A percentile compares a stretch with the other conserved stretches of the same genome.
Evolutionary conservation across 2,329 filamentous ascomycete species (phyloP).

Genomic region (Atkinsonella hypoxylon): DNA sequence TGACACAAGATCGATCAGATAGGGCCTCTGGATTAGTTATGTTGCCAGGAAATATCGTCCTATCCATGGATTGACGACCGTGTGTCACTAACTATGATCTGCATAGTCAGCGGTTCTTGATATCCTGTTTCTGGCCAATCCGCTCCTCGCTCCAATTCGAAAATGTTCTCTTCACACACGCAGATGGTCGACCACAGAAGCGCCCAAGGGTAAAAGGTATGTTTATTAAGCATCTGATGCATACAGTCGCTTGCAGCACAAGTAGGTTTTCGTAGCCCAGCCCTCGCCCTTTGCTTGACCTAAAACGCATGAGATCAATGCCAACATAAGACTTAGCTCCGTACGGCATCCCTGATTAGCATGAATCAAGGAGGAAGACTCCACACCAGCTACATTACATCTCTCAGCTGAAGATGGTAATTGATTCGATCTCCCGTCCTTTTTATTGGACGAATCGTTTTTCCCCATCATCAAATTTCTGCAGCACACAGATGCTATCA

Average conservation of each 20-base stretch:
- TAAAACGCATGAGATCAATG: too few species aligned
- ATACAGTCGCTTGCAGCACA: not conserved
- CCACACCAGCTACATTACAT: too few species aligned
- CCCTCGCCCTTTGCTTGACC: too few species aligned
- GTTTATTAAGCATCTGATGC: not conserved
- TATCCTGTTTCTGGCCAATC: not conserved
- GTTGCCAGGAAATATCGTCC: not conserved
- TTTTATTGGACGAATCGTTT: too few species aligned
- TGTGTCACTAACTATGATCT: not conserved
- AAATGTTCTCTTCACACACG: not conserved
- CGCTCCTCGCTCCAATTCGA: not conserved
- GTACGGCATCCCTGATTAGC: too few species aligned
- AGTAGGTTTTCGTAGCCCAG: too few species aligned
- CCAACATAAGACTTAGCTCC: too few species aligned
- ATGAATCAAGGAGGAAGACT: too few species aligned
- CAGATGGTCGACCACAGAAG: not conserved
- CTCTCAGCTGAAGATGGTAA: too few species aligned
- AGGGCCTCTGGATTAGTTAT: not conserved
- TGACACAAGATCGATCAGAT: not conserved
- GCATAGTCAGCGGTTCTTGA: not conserved
- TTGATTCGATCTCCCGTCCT: too few species aligned
- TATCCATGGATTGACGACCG: not conserved
- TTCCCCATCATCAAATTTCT: too few species aligned
- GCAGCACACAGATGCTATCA: too few species aligned
- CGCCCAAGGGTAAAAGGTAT: not conserved